These are phyloP conservation scores for Albatrellus sp. DNA, from an alignment of 1,284 basidiomycete species.

Conservation along the genomic window DNA sequence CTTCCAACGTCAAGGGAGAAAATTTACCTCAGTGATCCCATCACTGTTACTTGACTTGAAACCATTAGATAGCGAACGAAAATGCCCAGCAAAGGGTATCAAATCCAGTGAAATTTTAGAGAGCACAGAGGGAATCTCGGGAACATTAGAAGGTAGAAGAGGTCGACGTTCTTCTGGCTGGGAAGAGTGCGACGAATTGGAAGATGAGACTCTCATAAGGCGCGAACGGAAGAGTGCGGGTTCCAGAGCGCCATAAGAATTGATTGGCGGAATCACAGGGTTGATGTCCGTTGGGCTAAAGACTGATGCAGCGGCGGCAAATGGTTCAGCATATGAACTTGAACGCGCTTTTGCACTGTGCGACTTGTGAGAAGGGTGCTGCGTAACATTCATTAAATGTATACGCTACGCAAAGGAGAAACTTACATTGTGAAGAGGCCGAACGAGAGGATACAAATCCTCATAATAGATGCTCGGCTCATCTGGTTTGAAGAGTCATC, in stretches of 20 bases:
- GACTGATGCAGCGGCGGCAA: background rate
- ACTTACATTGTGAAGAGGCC: slow-evolving; percentile 23
- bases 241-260: slow-evolving; percentile 36
- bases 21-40: too few species aligned
- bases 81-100: slow-evolving; percentile 17
- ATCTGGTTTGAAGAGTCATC: too few species aligned
- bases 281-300: slow-evolving; percentile 6
- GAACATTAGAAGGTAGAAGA: slow-evolving; percentile 14
- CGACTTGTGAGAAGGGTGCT: too few species aligned
- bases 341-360: too few species aligned
- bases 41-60: too few species aligned
- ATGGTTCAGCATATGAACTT: background rate
- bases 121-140: slow-evolving; percentile 7
- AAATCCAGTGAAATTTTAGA: slow-evolving; percentile 17
- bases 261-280: slow-evolving; percentile 31
- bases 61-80: slow-evolving; percentile 3
- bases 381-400: too few species aligned
- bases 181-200: too few species aligned
- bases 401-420: background rate
- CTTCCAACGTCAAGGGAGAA: too few species aligned
- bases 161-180: slow-evolving; percentile 13
- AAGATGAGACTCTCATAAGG: too few species aligned
- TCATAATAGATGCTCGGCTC: slow-evolving; percentile 49
- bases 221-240: too few species aligned
- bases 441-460: slow-evolving; percentile 41